Conservation (phyloP, 331 rosid genomes). For the Ulmus americana region DNA sequence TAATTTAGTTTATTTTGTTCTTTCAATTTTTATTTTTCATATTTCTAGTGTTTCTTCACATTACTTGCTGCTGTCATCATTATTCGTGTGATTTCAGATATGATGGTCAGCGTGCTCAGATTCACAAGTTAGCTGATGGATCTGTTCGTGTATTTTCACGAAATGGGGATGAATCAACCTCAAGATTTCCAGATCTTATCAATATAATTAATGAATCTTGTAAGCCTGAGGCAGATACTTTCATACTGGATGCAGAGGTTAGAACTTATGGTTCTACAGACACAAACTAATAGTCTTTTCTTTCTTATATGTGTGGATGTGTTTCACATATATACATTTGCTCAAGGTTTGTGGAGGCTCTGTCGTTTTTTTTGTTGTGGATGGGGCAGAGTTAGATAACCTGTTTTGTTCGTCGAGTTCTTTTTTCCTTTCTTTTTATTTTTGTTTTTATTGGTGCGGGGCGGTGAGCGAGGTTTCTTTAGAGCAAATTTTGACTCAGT, state of each 20-base stretch:
- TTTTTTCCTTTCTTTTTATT: too few species aligned
- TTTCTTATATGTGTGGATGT: background rate
- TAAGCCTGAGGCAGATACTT: slow-evolving; percentile 61
- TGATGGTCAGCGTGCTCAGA: slow-evolving; percentile 96
- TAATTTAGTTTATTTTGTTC: background rate
- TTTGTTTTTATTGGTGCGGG: too few species aligned
- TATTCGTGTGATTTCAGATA: slow-evolving; percentile 46
- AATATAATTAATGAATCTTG: slow-evolving; percentile 50
- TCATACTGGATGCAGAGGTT: slow-evolving; percentile 81
- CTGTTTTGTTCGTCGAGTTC: background rate
- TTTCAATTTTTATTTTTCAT: background rate
- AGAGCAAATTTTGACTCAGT: background rate
- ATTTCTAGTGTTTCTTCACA: background rate
- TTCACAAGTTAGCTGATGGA: slow-evolving; percentile 77
- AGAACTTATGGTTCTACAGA: slow-evolving; percentile 10
- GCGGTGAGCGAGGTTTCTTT: too few species aligned
- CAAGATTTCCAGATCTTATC: slow-evolving; percentile 78
- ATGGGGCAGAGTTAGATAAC: background rate
- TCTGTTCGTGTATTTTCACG: slow-evolving; percentile 64
- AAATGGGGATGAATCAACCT: slow-evolving; percentile 81
- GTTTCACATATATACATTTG: background rate
- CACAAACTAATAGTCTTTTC: background rate
- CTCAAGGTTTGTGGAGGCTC: background rate
- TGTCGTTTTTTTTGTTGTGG: background rate
- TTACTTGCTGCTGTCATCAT: slow-evolving; percentile 16